Conservation (phyloP, 768 basidiomycete genomes). For the Tricholoma hemisulphureum region DNA sequence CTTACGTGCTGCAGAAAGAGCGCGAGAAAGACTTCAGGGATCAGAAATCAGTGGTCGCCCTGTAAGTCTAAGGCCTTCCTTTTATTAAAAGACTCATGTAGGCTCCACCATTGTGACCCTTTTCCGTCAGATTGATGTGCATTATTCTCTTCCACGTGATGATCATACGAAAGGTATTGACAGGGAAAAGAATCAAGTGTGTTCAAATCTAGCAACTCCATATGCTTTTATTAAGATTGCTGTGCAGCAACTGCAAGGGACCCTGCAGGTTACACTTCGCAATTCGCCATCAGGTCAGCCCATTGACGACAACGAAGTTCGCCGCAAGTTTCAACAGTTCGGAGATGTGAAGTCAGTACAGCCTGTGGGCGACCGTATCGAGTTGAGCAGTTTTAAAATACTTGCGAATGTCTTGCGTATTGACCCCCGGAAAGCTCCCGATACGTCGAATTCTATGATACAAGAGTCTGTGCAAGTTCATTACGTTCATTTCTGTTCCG, state of each 20-base stretch:
- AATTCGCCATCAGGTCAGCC: slow-evolving; percentile 65
- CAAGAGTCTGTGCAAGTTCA: slow-evolving; percentile 50
- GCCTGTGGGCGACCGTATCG: slow-evolving; percentile 58
- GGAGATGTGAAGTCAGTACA: slow-evolving; percentile 87
- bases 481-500: slow-evolving; percentile 4
- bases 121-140: slow-evolving; percentile 85
- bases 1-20: slow-evolving; percentile 87
- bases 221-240: neutral
- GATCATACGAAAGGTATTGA: slow-evolving; percentile 68
- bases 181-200: slow-evolving; percentile 82
- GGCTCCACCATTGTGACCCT: slow-evolving; percentile 21
- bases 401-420: neutral
- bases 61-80: slow-evolving; percentile 49
- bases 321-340: slow-evolving; percentile 82
- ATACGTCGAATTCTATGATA: slow-evolving; percentile 94
- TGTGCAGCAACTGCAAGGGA: slow-evolving; percentile 74
- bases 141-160: slow-evolving; percentile 92
- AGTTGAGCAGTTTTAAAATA: slow-evolving; percentile 38
- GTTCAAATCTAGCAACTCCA: slow-evolving; percentile 2
- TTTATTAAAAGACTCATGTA: slow-evolving; percentile 1
- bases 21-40: slow-evolving; percentile 87
- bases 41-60: slow-evolving; percentile 85
- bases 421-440: slow-evolving; percentile 58
- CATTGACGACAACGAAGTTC: slow-evolving; percentile 83
- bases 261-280: slow-evolving; percentile 73